Percentiles rank a stretch among this genome's conserved stretches.
These are phyloP conservation scores for Sclerospora graminicola DNA, from an alignment of 352 stramenopile species.

Conservation along the genomic window DNA sequence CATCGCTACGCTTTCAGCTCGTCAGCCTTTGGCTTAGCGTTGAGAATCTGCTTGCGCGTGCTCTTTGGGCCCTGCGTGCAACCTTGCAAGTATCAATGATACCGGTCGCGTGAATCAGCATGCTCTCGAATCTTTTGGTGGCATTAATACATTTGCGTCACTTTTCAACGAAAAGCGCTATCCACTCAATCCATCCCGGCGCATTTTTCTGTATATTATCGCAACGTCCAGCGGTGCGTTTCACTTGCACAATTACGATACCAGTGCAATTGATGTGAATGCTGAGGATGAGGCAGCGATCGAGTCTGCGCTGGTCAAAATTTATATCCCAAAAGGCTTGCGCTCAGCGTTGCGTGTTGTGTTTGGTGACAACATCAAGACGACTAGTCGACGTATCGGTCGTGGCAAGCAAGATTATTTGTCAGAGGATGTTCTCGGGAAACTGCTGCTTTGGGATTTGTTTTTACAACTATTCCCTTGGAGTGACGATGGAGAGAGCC, in stretches of 20 bases:
- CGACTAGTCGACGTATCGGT: conserved; percentile 26
- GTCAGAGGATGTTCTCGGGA: conserved; percentile 38
- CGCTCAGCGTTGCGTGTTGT: conserved; percentile 43
- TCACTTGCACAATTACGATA: conserved; percentile 25
- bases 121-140: conserved; percentile 51
- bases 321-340: conserved; percentile 55
- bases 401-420: conserved; percentile 44
- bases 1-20: conserved; percentile 38
- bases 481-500: conserved; percentile 7
- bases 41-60: conserved; percentile 32
- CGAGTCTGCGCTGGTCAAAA: conserved; percentile 48
- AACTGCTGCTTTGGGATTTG: conserved; percentile 70
- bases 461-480: conserved; percentile 74
- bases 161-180: conserved; percentile 55
- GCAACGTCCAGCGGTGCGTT: conserved; percentile 39
- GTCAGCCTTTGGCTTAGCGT: conserved; percentile 39
- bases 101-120: conserved; percentile 32
- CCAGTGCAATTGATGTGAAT: conserved; percentile 58
- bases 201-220: conserved; percentile 54
- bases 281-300: conserved; percentile 66
- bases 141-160: conserved; percentile 39
- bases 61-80: conserved; percentile 27
- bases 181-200: conserved; percentile 32
- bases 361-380: conserved; percentile 26
- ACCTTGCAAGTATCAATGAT: conserved; percentile 38